Conservation (phyloP, 306 rosid genomes). For the Malus sylvestris region DNA sequence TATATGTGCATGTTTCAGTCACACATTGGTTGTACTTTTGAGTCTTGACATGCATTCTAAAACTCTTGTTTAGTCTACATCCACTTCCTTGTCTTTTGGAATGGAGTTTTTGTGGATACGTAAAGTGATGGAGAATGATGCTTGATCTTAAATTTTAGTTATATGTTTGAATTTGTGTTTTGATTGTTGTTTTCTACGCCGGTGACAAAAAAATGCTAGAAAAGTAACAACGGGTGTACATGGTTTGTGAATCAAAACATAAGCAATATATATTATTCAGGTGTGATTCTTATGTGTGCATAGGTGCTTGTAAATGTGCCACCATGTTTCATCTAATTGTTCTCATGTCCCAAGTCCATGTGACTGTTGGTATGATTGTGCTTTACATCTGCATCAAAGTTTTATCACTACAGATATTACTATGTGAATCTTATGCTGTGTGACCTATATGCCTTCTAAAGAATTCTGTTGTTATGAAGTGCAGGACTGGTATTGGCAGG, state of each 20-base stretch:
- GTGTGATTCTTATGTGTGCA: not conserved
- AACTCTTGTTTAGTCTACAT: not conserved
- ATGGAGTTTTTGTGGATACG: not conserved
- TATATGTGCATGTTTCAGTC: not conserved
- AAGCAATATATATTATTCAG: not conserved
- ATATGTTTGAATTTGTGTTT: not conserved
- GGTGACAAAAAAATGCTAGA: not conserved
- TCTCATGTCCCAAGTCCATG: not conserved
- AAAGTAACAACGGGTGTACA: not conserved
- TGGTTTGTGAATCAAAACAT: not conserved
- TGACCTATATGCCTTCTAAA: not conserved
- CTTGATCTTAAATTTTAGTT: not conserved
- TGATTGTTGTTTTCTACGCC: not conserved
- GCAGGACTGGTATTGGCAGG: slow-evolving; percentile 57
- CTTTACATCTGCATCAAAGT: not conserved
- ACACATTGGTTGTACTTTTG: not conserved
- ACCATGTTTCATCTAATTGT: not conserved
- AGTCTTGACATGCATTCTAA: not conserved
- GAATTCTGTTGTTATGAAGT: slow-evolving; percentile 17
- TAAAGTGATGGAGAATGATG: not conserved
- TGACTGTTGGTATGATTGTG: not conserved
- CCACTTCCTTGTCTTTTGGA: not conserved
- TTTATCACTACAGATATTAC: not conserved
- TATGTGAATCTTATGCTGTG: not conserved
- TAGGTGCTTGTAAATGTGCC: not conserved